Evolutionary conservation across 306 rosid species (phyloP), one percentile per base, ranked within the genome.

Genomic region (Dryas drummondii): DNA sequence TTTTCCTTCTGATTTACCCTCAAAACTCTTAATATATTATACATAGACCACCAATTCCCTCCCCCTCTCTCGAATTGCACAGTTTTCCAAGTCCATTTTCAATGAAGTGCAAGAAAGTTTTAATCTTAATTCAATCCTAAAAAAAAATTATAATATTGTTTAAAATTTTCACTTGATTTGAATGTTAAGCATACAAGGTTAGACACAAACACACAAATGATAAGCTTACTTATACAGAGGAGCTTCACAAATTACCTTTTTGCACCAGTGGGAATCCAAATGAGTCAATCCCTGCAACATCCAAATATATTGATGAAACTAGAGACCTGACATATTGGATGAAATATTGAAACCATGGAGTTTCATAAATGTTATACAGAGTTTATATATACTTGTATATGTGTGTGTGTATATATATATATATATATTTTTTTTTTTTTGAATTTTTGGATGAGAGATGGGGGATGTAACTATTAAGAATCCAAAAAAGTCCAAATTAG

Each of bases 221-320:
- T 68, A 81, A 74, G 84, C 96, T 91, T 88, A 86, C 93, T 74
- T 56, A 86, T 83, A 68, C 66, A 80, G 44, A 82, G 85, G 82
- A 84, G 88, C 91, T 88, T 90, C 93, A 83, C 87, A 84, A 75
- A 83, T 86, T 84, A 86, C 86, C 77, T 83, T 85, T 78, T 80
- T 42, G 78, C 86, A 84, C 79, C 83, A 82, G 76, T 79, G 79
- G 70, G 84, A 83, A 83, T 82, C 93, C 87, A 70, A 73, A 73
- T 46, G 77, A 82, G 82, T 81, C 70, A 80, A 70, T 72, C 82
- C 91, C 93, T 88, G 93, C 91, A 88, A 91, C 83, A 88, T 83
- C 82, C 91, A 87, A 85, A 86, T 82, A 78, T 91, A 80, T 82
- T 70, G 81, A 83, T 87, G 91, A 88, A 88, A 77, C 83, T 76